A percentile compares a stretch with the other conserved stretches of the same genome.
Conservation (phyloP, 805 yeast species). For the Trichomonascus vanleenenianus region DNA sequence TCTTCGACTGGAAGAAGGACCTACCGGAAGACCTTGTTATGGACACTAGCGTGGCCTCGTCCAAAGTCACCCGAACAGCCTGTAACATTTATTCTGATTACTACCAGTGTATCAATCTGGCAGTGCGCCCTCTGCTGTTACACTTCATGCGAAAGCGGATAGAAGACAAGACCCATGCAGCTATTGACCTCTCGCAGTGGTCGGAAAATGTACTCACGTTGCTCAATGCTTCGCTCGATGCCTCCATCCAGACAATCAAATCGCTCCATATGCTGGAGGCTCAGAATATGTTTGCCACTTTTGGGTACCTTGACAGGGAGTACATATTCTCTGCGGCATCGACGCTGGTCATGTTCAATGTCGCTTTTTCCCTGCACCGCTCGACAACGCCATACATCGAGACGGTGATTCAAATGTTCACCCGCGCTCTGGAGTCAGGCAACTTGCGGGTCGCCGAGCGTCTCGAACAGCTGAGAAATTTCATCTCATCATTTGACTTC, state of each 20-base stretch:
- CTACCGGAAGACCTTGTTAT: slow-evolving; percentile 13
- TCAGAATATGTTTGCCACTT: slow-evolving; percentile 10
- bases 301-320: slow-evolving; percentile 21
- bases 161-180: slow-evolving; percentile 7
- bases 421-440: slow-evolving; percentile 9
- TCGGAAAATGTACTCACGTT: slow-evolving; percentile 14
- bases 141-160: slow-evolving; percentile 19
- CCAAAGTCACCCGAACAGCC: slow-evolving; percentile 15
- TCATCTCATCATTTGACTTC: slow-evolving; percentile 13
- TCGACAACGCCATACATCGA: slow-evolving; percentile 13
- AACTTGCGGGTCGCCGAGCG: slow-evolving; percentile 13
- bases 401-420: slow-evolving; percentile 14
- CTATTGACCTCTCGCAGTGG: slow-evolving; percentile 12
- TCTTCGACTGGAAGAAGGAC: slow-evolving; percentile 16
- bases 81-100: slow-evolving; percentile 19
- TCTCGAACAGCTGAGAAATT: slow-evolving; percentile 12
- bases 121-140: slow-evolving; percentile 20
- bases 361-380: slow-evolving; percentile 15
- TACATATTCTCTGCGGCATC: slow-evolving; percentile 20
- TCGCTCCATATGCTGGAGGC: slow-evolving; percentile 8
- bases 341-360: slow-evolving; percentile 17
- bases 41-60: slow-evolving; percentile 9
- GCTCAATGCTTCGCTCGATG: slow-evolving; percentile 19
- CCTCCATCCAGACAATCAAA: slow-evolving; percentile 19
- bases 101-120: slow-evolving; percentile 19